A percentile compares a stretch with the other conserved stretches of the same genome.
These are phyloP conservation scores for Pseudohalonectria lignicola DNA, from an alignment of 2,329 filamentous ascomycete genomes.

Conservation along the genomic window DNA sequence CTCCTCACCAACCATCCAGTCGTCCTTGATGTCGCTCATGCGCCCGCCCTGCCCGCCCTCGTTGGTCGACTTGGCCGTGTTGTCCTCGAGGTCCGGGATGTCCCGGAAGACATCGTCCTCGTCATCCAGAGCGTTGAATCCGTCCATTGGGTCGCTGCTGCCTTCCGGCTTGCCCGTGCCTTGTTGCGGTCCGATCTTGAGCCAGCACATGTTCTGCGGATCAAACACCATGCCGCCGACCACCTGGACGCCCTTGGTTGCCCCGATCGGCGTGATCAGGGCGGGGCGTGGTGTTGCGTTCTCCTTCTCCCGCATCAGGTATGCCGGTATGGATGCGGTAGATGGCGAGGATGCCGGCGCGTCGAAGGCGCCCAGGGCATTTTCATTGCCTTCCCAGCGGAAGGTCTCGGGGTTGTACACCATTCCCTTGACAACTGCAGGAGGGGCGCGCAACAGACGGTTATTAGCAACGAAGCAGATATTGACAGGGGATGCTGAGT, in stretches of 20 bases:
- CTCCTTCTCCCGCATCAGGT: conserved; percentile 43
- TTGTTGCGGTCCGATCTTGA: conserved; percentile 55
- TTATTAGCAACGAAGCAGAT: conserved; percentile 4
- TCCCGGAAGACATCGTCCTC: conserved; percentile 92
- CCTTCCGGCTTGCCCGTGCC: conserved; percentile 27
- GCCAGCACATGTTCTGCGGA: conserved; percentile 93
- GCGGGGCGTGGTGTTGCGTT: conserved; percentile 55
- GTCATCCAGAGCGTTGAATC: conserved; percentile 63
- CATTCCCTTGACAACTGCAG: conserved; percentile 92
- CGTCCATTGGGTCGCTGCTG: conserved; percentile 46
- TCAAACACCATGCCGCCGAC: conserved; percentile 99
- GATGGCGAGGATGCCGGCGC: conserved; percentile 43
- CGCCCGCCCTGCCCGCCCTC: conserved; percentile 34
- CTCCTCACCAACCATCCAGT: conserved; percentile 86
- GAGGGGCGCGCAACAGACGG: too few relatives aligned
- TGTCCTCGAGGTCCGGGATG: conserved; percentile 83
- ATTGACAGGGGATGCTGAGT: neutral
- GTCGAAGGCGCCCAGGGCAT: conserved; percentile 70
- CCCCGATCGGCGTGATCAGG: conserved; percentile 82
- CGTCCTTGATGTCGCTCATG: conserved; percentile 54
- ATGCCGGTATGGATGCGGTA: conserved; percentile 30
- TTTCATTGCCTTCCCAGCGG: conserved; percentile 95
- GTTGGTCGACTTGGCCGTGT: conserved; percentile 35
- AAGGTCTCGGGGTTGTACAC: conserved; percentile 81
- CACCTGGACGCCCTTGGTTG: conserved; percentile 78